A percentile compares a stretch with the other conserved stretches of the same genome.
Evolutionary conservation across 2,329 filamentous ascomycete species (phyloP).

Genomic region (Pseudogymnoascus sp.): DNA sequence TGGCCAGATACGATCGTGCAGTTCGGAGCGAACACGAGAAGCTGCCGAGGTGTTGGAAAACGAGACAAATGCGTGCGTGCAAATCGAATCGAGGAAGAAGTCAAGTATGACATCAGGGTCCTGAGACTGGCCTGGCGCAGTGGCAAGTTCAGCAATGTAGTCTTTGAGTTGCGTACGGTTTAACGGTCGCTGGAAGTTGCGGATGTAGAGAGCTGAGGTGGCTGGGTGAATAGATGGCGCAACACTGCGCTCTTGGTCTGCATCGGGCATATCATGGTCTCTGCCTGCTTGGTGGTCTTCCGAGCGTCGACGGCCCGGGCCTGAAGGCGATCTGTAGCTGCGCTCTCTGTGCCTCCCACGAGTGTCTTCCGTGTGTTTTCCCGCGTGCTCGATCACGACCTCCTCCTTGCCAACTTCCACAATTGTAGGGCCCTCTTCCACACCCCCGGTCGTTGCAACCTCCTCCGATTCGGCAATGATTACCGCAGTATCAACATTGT

Average conservation of each 20-base stretch:
- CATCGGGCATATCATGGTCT: slow-evolving; percentile 13
- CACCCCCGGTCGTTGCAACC: background rate
- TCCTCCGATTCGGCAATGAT: slow-evolving; percentile 13
- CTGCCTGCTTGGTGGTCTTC: slow-evolving; percentile 14
- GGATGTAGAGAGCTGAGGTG: slow-evolving; percentile 78
- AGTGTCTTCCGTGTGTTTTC: background rate
- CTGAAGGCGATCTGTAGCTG: background rate
- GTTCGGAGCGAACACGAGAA: slow-evolving; percentile 63
- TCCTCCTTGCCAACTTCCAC: slow-evolving; percentile 19
- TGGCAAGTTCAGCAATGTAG: slow-evolving; percentile 64
- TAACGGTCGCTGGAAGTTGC: slow-evolving; percentile 82
- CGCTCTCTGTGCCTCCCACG: background rate
- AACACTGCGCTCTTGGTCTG: slow-evolving; percentile 29
- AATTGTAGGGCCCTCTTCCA: slow-evolving; percentile 13
- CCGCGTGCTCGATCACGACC: slow-evolving; percentile 13
- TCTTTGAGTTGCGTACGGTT: slow-evolving; percentile 59
- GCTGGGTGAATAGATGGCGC: slow-evolving; percentile 61
- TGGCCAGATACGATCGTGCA: slow-evolving; percentile 81
- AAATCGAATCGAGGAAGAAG: slow-evolving; percentile 78
- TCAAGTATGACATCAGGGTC: slow-evolving; percentile 52
- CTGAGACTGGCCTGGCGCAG: slow-evolving; percentile 44
- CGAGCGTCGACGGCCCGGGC: background rate
- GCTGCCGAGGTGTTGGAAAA: slow-evolving; percentile 67
- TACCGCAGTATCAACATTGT: slow-evolving; percentile 17
- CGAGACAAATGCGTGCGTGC: slow-evolving; percentile 77